Percentiles rank a stretch among this genome's conserved stretches.
Conservation (phyloP, 208 protist genomes). For the Leptomonas pyrrhocoris region DNA sequence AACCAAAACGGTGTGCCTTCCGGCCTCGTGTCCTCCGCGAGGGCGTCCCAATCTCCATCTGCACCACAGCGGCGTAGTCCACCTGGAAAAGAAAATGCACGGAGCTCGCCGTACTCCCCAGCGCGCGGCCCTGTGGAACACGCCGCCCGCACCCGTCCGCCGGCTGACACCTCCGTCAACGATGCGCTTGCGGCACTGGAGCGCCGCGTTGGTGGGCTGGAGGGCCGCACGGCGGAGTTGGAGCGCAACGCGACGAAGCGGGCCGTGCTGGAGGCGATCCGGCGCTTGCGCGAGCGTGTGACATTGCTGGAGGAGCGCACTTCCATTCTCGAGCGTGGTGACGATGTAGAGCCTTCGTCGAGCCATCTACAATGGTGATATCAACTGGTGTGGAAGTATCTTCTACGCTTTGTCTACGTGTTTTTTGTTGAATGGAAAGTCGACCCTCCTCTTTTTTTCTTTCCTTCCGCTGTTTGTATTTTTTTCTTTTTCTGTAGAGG, state of each 20-base stretch:
- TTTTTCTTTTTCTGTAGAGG: no score
- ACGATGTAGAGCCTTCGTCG: background rate
- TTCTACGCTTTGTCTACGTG: background rate
- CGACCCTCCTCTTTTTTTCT: no score
- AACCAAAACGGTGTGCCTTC: background rate
- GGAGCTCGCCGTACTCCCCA: background rate
- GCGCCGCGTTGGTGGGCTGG: background rate
- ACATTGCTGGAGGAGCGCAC: conserved; percentile 15
- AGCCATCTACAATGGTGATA: background rate
- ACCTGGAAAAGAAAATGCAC: background rate
- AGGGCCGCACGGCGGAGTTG: conserved; percentile 18
- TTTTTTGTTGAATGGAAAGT: no score
- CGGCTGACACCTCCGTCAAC: background rate
- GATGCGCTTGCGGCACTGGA: background rate
- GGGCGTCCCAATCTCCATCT: background rate
- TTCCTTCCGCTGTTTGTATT: no score
- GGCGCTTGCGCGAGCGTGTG: conserved; percentile 2
- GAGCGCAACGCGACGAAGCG: conserved; percentile 17
- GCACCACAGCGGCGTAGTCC: no score
- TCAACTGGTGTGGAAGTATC: background rate
- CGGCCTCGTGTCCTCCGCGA: background rate
- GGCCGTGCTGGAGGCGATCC: conserved; percentile 18
- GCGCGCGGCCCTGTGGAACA: background rate
- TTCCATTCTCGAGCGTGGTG: conserved; percentile 3
- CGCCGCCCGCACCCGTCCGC: background rate